These are phyloP conservation scores for Chrysoporthe austroafricana DNA, from an alignment of 2,329 filamentous ascomycete species.

Conservation along the genomic window DNA sequence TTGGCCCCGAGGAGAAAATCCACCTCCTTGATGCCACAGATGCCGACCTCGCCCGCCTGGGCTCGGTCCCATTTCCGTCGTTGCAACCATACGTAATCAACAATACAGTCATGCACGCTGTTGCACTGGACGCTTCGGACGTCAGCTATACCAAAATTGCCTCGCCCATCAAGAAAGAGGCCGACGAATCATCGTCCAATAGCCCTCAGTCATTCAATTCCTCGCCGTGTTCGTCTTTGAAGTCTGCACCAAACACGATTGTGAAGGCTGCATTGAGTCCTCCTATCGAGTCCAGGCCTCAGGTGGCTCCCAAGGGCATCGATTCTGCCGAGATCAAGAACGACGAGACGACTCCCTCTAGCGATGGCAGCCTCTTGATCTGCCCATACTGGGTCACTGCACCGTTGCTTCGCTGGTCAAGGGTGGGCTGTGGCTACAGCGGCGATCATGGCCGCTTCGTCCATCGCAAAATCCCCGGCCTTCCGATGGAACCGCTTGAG, in stretches of 20 bases:
- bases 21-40: neutral
- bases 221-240: no score
- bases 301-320: neutral
- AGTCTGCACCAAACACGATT: no score
- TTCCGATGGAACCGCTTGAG: conserved; percentile 3
- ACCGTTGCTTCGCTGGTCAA: neutral
- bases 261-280: neutral
- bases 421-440: neutral
- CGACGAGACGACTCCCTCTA: neutral
- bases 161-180: neutral
- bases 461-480: neutral
- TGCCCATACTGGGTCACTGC: conserved; percentile 10
- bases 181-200: neutral
- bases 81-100: neutral
- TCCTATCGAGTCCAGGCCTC: neutral
- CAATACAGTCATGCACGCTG: neutral
- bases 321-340: neutral
- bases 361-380: neutral
- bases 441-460: neutral
- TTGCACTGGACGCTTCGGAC: neutral
- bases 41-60: neutral
- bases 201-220: no score
- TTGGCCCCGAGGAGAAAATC: neutral
- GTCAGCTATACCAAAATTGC: neutral
- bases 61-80: neutral